Base-by-base conservation (phyloP, 1,139 yeast species). In the Yamadazyma siamensis region DNA sequence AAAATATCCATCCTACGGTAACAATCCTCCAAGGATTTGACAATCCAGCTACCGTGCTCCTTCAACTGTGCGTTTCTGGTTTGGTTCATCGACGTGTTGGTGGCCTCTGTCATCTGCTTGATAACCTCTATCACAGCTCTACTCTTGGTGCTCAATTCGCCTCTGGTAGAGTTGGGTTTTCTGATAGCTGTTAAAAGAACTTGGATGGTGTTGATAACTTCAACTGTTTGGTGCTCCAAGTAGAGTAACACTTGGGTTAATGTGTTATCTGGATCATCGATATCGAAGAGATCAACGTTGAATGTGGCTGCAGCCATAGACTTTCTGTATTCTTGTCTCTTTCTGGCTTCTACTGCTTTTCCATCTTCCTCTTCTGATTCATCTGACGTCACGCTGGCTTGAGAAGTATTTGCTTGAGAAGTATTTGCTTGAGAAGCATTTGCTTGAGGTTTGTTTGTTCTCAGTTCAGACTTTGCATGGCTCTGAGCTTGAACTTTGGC, bases 41-140 rank as follows among this genome's bases (percentile, higher is more conserved):
- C 91, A 38, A 89, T 94, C 81, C 94, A 89, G 36, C 77, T 72
- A 8, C 96, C 96, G 57, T 88, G 95, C 39, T 86, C 95, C 61
- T 83, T 86, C 47, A 89, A 73, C 51, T 81, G 82, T 12, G 76
- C 75, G 56, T 81, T 86, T 52, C 94, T 75, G 20, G 94, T 82
- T 61, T 87, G 96, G 42, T 80, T 75, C 95, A 89, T 87, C 17
- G 95, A 81, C 4, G 80, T 77, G 46, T 83, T 80, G 3, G 96
- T 87, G 25, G 96, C 96, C 43, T 80, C 89, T 3, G 89, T 80
- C 94, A 91, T 89, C 51, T 83, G 89, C 24, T 76, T 71, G 21
- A 89, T 89, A 25, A 86, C 94, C 32, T 60, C 68, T 32, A 82
- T 78, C 39, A 89, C 88, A 15, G 85, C 87, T 41, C 61, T 62